Base-by-base conservation (phyloP, 495 filamentous ascomycete species). In the Lasiosphaeria ovina region DNA sequence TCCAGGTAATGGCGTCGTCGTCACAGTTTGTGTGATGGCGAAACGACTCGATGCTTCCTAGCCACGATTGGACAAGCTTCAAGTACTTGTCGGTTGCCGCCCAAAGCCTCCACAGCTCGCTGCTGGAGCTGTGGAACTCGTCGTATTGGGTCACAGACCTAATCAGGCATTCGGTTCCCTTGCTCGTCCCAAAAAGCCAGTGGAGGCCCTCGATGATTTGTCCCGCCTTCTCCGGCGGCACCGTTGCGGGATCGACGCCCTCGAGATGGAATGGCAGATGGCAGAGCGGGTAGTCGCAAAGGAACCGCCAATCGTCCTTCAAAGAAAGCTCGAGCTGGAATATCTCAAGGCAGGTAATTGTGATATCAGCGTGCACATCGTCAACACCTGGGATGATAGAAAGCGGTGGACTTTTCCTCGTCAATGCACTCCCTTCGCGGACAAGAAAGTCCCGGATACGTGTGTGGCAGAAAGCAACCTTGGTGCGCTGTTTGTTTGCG, bases 101-200 rank as follows among this genome's bases (percentile, higher is more conserved):
- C 54, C 60, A 62, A 16, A 62, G 33, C 33, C 34, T 52, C 53
- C 53, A 62, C 16, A 62, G 45, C 9, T 35, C 10, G 12, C 9
- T 6, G 6, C 45, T n/a, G 17, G 54, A 56, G 12, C 54, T 38
- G 35, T 53, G 42, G 31, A 61, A 61, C 42, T 61, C 59, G 24
- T 57, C 53, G 38, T 57, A 53, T 3, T 62, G 8, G 7, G 6
- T 31, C 35, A 57, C 44, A 4, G 60, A 57, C 34, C 24, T 16
- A 10, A 57, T n/a, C 3, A 62, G n/a, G 33, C 53, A 31, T 5
- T 33, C 8, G 35, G 34, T 33, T 6, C 60, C 60, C 32, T 35
- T 52, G 16, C 38, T 33, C 3, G 60, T 62, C 3, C 60, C 54
- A 31, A 62, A 62, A 12, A 62, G 47, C 54, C 60, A 57, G 24